Evolutionary conservation across 1,139 yeast species (phyloP), one percentile per base, ranked within the genome.

Genomic region (Candida sp.): DNA sequence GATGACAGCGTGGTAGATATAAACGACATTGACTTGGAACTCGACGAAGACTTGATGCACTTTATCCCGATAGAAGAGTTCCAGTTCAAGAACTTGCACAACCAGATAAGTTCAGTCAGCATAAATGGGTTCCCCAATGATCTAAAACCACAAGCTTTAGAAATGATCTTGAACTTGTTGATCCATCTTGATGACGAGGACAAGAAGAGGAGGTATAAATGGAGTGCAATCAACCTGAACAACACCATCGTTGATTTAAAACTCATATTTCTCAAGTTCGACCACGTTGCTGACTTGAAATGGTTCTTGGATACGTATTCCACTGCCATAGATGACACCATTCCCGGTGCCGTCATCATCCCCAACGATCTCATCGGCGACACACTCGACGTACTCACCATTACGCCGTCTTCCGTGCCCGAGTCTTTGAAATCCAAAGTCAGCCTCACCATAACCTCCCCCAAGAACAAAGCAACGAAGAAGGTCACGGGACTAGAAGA

Each of bases 61-160:
- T 62, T 58, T 44, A 55, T 65, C 3, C 69, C 66, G 0, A 62
- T 78, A 11, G 60, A 62, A 5, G 52, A 53, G 1, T 66, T 78
- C 27, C 52, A 56, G 3, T 79, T 80, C 0, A 51, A 51, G 3
- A 72, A 67, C 42, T 57, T 75, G 44, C 66, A 67, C 32, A 73
- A 78, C 28, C 83, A 80, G 53, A 50, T 78, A 3, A 58, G 69
- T 48, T 69, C 76, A 5, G 62, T 78, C 3, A 60, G 70, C 1
- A 57, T 80, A 7, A 65, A 65, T 33, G 65, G 66, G 45, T 71
- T 78, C 50, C 78, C 79, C 4, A 52, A 31, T 43, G 61, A 62
- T 31, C 54, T 77, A 7, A 62, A 67, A 33, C 59, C 55, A 32
- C 53, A 58, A 5, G 62, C 63, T 0, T 61, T 76, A 8, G 83